Percentiles rank a stretch among this genome's conserved stretches.
Conservation (phyloP, 2,329 filamentous ascomycete genomes). For the Reticulascus tulasneorum region DNA sequence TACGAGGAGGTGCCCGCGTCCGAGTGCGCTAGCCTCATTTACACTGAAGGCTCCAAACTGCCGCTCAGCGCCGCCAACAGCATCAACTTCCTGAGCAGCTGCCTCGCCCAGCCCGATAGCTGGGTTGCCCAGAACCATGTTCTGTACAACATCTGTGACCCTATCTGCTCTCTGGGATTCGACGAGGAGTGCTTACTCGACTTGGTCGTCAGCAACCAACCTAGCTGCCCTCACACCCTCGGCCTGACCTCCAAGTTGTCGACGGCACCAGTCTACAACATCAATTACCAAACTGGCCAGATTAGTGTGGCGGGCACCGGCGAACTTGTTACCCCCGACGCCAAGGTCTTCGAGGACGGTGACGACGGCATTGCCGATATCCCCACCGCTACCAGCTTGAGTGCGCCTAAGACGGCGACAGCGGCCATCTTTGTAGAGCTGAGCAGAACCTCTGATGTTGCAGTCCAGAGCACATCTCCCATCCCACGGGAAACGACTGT, state of each 20-base stretch:
- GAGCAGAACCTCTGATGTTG: too few species aligned
- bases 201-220: constrained; percentile 39
- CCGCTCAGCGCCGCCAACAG: constrained; percentile 45
- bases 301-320: constrained; percentile 29
- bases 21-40: constrained; percentile 45
- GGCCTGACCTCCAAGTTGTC: constrained; percentile 32
- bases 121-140: constrained; percentile 47
- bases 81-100: constrained; percentile 49
- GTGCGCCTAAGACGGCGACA: constrained; percentile 3
- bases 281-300: constrained; percentile 41
- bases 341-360: too few species aligned
- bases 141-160: constrained; percentile 48
- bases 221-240: constrained; percentile 37
- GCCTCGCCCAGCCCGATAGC: constrained; percentile 31
- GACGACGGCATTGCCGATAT: too few species aligned
- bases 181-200: constrained; percentile 44
- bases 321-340: constrained; percentile 1
- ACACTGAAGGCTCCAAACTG: constrained; percentile 33
- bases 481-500: too few species aligned
- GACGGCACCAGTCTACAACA: constrained; percentile 39
- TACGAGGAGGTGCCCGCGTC: constrained; percentile 39
- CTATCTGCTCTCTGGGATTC: constrained; percentile 40
- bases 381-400: constrained; percentile 8
- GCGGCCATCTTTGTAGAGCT: too few species aligned
- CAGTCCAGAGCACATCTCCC: too few species aligned